Evolutionary conservation across 176 grass and related monocot species (phyloP).

Genomic region (Musa troglodytarum): DNA sequence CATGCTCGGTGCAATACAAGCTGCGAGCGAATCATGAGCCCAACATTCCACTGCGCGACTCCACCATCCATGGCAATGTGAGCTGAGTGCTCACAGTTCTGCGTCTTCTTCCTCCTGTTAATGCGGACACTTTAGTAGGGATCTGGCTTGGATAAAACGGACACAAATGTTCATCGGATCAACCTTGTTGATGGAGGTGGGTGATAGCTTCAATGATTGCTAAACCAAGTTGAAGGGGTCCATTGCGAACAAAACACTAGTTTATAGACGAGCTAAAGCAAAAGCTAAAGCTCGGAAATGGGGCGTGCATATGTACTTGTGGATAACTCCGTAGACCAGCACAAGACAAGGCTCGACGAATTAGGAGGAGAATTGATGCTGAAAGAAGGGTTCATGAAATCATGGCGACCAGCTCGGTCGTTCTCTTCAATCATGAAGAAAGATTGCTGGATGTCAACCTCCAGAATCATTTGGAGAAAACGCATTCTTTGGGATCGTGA

Average conservation of each 20-base stretch:
- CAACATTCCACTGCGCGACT: too few species aligned
- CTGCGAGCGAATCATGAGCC: background rate
- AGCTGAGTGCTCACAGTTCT: background rate
- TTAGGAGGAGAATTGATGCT: background rate
- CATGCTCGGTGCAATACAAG: background rate
- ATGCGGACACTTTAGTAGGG: background rate
- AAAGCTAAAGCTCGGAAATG: slow-evolving; percentile 1
- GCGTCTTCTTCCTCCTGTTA: background rate
- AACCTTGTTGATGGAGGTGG: background rate
- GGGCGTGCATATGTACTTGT: slow-evolving; percentile 4
- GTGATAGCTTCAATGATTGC: slow-evolving; percentile 18
- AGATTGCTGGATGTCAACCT: too few species aligned
- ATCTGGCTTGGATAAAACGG: background rate
- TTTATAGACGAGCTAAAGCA: background rate
- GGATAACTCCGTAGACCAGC: background rate
- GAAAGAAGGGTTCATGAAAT: background rate
- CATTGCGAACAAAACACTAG: background rate
- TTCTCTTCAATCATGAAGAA: background rate
- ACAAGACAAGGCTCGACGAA: background rate
- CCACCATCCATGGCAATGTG: background rate
- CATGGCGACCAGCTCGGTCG: background rate
- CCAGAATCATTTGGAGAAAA: too few species aligned
- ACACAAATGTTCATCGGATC: too few species aligned
- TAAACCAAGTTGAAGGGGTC: slow-evolving; percentile 11
- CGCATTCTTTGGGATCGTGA: too few species aligned